Conservation (phyloP, 2,329 filamentous ascomycete genomes). For the Fusarium pseudonygamai region DNA sequence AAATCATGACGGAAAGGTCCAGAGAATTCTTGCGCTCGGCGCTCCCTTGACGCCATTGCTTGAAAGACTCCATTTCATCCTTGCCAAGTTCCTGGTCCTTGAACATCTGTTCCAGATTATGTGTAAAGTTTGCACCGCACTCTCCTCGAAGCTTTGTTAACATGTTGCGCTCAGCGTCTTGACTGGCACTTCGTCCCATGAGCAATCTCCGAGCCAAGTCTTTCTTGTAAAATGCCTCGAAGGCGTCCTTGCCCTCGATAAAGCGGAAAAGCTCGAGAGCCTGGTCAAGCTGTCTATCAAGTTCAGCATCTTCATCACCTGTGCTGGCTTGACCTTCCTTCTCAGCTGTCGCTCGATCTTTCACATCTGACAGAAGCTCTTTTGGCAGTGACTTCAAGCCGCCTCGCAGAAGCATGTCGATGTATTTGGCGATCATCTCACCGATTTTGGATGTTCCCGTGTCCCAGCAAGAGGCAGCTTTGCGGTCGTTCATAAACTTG, state of each 20-base stretch:
- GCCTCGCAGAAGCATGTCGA: conserved; percentile 87
- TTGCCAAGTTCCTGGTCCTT: conserved; percentile 94
- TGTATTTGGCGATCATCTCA: conserved; percentile 98
- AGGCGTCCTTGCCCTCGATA: conserved; percentile 96
- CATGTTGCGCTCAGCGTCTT: conserved; percentile 97
- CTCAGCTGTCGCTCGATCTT: conserved; percentile 66
- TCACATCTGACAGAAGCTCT: conserved; percentile 69
- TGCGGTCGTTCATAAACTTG: conserved; percentile 91
- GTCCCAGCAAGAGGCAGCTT: conserved; percentile 74
- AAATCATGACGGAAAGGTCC: conserved; percentile 80
- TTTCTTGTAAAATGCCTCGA: conserved; percentile 99
- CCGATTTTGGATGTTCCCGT: conserved; percentile 93
- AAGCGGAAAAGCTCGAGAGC: conserved; percentile 95
- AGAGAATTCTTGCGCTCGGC: conserved; percentile 61
- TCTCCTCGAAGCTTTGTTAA: conserved; percentile 89
- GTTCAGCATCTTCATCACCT: conserved; percentile 88
- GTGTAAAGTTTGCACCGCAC: conserved; percentile 93
- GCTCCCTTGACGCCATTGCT: conserved; percentile 68
- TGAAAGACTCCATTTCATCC: conserved; percentile 94
- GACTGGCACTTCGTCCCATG: conserved; percentile 91
- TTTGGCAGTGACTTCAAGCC: conserved; percentile 85
- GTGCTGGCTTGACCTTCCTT: conserved; percentile 72
- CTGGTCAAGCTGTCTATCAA: conserved; percentile 91
- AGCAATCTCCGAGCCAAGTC: conserved; percentile 89
- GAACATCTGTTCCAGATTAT: conserved; percentile 99